phyloP scores from a whole-genome alignment of 192 early-diverging fungal genomes.

The Entophlyctis helioformis region DNA sequence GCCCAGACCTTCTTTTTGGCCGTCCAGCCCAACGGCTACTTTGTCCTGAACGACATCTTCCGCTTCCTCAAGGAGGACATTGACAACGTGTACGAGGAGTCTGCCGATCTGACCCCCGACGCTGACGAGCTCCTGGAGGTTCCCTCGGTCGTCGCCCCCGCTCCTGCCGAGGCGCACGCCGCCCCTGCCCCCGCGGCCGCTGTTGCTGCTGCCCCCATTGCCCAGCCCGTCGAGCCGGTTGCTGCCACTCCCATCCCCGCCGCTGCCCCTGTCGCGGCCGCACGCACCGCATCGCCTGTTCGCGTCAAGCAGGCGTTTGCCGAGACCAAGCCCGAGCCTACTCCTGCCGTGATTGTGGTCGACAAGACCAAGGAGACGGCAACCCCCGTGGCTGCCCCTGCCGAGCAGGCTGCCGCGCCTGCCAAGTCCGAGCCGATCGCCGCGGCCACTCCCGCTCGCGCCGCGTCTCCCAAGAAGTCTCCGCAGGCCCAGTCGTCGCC shows the following conservation, averaged over 20 bases:
- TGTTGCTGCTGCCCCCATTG: slow-evolving; percentile 11
- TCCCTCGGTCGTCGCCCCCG: slow-evolving; percentile 5
- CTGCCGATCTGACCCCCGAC: slow-evolving; percentile 10
- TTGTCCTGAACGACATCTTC: slow-evolving; percentile 89
- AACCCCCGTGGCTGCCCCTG: background rate
- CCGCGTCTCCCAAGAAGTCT: background rate
- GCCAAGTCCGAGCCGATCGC: background rate
- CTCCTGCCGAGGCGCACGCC: slow-evolving; percentile 6
- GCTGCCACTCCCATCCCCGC: slow-evolving; percentile 8
- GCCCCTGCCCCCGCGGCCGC: slow-evolving; percentile 9
- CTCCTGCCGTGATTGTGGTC: slow-evolving; percentile 4
- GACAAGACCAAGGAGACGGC: slow-evolving; percentile 11
- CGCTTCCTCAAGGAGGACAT: slow-evolving; percentile 87
- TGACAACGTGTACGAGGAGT: slow-evolving; percentile 42
- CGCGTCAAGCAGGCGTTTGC: background rate
- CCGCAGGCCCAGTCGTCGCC: background rate
- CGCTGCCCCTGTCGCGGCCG: slow-evolving; percentile 6
- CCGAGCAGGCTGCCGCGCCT: too few species aligned
- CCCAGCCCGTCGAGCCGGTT: slow-evolving; percentile 7
- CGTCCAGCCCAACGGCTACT: slow-evolving; percentile 81
- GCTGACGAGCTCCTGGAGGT: slow-evolving; percentile 3
- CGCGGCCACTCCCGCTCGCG: background rate
- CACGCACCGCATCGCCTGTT: slow-evolving; percentile 1
- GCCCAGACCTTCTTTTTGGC: slow-evolving; percentile 87
- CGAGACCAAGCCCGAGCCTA: slow-evolving; percentile 1